These are phyloP conservation scores for Xylaria grammica DNA, from an alignment of 495 filamentous ascomycete species.

Conservation along the genomic window DNA sequence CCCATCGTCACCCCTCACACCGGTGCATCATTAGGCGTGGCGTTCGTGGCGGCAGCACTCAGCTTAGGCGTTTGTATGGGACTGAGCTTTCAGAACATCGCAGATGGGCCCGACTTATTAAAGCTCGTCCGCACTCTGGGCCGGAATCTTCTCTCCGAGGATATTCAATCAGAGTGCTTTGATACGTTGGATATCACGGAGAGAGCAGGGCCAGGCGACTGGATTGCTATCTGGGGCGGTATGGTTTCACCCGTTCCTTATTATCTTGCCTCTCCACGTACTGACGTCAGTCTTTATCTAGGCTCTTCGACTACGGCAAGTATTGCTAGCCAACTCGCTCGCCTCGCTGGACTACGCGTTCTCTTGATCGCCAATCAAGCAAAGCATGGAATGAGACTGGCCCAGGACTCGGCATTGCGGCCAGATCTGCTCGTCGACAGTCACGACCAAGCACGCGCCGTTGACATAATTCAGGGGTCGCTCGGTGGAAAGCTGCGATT, in stretches of 20 bases:
- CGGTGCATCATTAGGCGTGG: conserved; percentile 67
- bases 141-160: conserved; percentile 49
- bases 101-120: conserved; percentile 60
- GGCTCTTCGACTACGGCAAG: conserved; percentile 67
- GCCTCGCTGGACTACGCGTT: conserved; percentile 61
- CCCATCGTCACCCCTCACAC: conserved; percentile 50
- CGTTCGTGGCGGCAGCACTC: conserved; percentile 64
- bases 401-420: conserved; percentile 48
- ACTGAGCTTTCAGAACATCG: conserved; percentile 56
- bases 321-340: conserved; percentile 64
- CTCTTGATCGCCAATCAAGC: conserved; percentile 66
- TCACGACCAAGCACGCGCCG: conserved; percentile 61
- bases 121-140: conserved; percentile 46
- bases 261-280: not conserved
- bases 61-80: conserved; percentile 67
- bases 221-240: conserved; percentile 72
- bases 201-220: conserved; percentile 60
- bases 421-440: conserved; percentile 66
- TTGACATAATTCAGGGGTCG: conserved; percentile 63
- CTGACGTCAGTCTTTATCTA: conserved; percentile 28
- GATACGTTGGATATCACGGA: conserved; percentile 39
- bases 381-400: conserved; percentile 62
- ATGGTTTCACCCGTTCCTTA: conserved; percentile 29
- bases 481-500: conserved; percentile 62
- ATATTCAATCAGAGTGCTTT: conserved; percentile 62